phyloP scores from a whole-genome alignment of 495 filamentous ascomycete species.

The Pseudomonodictys pantanalensis region DNA sequence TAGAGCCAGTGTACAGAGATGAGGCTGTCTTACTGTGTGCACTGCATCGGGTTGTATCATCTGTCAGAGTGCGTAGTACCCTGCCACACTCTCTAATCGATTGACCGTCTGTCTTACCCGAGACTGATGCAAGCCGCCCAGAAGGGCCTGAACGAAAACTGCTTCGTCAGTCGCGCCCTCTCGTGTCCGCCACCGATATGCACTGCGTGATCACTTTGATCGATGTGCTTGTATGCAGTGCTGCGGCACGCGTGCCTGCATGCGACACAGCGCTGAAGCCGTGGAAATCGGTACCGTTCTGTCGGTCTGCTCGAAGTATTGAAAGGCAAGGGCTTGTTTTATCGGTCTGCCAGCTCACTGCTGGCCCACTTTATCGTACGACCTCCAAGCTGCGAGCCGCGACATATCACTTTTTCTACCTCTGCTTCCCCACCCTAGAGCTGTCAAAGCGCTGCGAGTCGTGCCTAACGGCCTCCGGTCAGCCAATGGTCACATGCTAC shows the following conservation, averaged over 20 bases:
- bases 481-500: too few species aligned
- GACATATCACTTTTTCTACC: not conserved
- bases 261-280: not conserved
- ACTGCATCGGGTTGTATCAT: constrained; percentile 10
- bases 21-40: constrained; percentile 5
- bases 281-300: not conserved
- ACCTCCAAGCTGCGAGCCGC: not conserved
- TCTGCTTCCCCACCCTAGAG: not conserved
- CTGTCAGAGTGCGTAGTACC: constrained; percentile 15
- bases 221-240: not conserved
- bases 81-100: not conserved
- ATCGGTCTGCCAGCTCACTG: constrained; percentile 1
- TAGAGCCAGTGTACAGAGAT: constrained; percentile 15
- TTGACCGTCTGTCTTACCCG: constrained; percentile 2
- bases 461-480: not conserved
- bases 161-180: not conserved
- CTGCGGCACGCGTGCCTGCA: not conserved
- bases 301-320: not conserved
- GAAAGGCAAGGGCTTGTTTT: not conserved
- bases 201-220: constrained; percentile 4
- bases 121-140: constrained; percentile 7
- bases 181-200: not conserved
- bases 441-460: not conserved
- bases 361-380: not conserved
- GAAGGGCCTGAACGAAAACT: constrained; percentile 6